Evolutionary conservation across 768 basidiomycete species (phyloP), one percentile per base, ranked within the genome.

Genomic region (Tricholoma saponaceum): DNA sequence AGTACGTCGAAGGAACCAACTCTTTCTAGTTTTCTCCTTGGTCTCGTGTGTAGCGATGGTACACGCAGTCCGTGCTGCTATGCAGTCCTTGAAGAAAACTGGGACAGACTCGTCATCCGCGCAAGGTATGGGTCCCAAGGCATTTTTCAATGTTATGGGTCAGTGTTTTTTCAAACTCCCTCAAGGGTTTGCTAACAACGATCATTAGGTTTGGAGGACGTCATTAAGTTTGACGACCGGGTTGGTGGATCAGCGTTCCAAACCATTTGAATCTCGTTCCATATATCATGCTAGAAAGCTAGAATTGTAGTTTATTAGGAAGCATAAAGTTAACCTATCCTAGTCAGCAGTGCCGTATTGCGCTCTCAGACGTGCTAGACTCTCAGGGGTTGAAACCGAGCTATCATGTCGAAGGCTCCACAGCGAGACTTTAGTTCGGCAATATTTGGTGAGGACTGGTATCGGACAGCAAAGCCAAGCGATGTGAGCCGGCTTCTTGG

Each of bases 81-180:
- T 90, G 85, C 79, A 79, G 16, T 83, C 84, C 0, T 71, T 90
- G 44, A 88, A 86, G 74, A 87, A 87, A 74, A 89, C 87, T 2
- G 89, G 89, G 7, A 90, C 88, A 5, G 89, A 90, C 67, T 88
- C 85, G 66, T 56, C 68, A 18, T 72, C 76, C 18, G 76, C 78
- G 13, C 73, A 76, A 60, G 84, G 88, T 20, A 89, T 90, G 88
- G 86, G 89, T 62, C 89, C 89, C 7, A 86, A 85, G 66, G 77
- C 81, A 44, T 90, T 90, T 78, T 90, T 90, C 69, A 81, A 86
- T 65, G 84, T 88, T 53, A 86, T 89, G 86, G 86, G 85, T 85
- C 67, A 47, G 78, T 64, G 26, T 10, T 12, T 32, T 1, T 20
- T 39, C 54, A 26, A 43, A 23, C 39, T 5, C 18, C 13, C 30